Evolutionary conservation across 106 monocot genomes (phyloP).

Genomic region (Acanthochlamys bracteata): DNA sequence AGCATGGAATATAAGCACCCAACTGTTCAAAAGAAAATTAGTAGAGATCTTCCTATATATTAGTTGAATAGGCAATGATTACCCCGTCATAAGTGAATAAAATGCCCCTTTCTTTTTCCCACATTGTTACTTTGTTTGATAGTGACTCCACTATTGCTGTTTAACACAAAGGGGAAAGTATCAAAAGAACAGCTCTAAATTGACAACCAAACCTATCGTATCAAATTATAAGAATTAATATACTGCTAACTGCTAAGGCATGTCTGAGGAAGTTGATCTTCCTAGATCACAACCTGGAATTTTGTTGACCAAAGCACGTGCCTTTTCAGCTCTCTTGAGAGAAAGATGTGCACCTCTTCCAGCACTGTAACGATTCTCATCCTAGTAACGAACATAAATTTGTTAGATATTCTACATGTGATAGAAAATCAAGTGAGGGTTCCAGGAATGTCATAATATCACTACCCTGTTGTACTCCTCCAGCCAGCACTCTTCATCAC

Average conservation of each 20-base stretch:
- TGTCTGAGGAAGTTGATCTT: neutral
- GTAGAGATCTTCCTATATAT: neutral
- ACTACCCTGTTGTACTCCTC: conserved; percentile 82
- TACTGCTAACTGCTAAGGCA: too few relatives aligned
- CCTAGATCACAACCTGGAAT: conserved; percentile 37
- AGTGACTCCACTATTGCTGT: conserved; percentile 55
- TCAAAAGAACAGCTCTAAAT: neutral
- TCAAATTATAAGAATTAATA: too few relatives aligned
- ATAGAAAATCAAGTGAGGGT: neutral
- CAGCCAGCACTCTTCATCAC: conserved; percentile 74
- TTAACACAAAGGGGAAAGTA: neutral
- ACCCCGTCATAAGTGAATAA: conserved; percentile 65
- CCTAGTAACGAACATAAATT: conserved; percentile 23
- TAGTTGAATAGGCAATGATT: conserved; percentile 1
- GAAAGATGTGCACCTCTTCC: conserved; percentile 69
- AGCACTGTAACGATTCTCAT: conserved; percentile 74
- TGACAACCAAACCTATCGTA: too few relatives aligned
- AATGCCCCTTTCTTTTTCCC: conserved; percentile 53
- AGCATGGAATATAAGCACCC: neutral
- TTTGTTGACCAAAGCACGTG: conserved; percentile 54
- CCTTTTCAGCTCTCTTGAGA: conserved; percentile 75
- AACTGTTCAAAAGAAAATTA: neutral
- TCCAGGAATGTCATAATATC: conserved; percentile 4
- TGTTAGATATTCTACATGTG: neutral
- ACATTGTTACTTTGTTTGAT: conserved; percentile 34